These are phyloP conservation scores for Phytophthora tentaculata DNA, from an alignment of 352 stramenopile genomes.

Conservation along the genomic window DNA sequence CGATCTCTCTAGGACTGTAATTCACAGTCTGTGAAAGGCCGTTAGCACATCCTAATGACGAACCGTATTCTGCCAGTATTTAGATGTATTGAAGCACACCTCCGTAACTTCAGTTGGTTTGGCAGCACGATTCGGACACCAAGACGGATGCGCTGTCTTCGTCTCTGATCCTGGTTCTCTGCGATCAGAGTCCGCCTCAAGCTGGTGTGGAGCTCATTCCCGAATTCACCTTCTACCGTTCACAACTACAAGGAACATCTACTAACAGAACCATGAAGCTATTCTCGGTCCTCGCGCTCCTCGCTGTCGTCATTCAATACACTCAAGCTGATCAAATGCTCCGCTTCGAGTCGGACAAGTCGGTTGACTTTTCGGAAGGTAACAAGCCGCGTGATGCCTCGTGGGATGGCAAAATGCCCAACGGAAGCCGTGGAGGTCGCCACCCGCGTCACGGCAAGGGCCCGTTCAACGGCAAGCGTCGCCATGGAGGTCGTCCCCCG, in stretches of 20 bases:
- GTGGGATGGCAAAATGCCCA: slow-evolving; percentile 13
- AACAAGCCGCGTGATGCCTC: slow-evolving; percentile 19
- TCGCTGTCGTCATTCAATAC: slow-evolving; percentile 23
- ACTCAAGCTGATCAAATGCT: slow-evolving; percentile 29
- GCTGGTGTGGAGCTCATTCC: slow-evolving; percentile 25
- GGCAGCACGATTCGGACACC: slow-evolving; percentile 11
- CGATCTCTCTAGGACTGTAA: too few species aligned
- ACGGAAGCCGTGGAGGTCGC: neutral
- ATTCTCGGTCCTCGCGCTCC: slow-evolving; percentile 25
- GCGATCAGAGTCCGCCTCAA: neutral
- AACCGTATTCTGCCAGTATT: slow-evolving; percentile 3
- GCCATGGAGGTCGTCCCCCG: neutral
- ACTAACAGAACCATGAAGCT: slow-evolving; percentile 31
- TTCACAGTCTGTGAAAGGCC: too few species aligned
- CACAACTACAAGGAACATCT: slow-evolving; percentile 11
- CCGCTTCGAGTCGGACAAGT: slow-evolving; percentile 18
- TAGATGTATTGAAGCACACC: neutral
- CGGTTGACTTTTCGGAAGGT: slow-evolving; percentile 18
- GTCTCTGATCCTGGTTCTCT: neutral
- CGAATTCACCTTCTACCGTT: slow-evolving; percentile 19
- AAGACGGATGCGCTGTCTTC: slow-evolving; percentile 2
- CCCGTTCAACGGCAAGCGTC: neutral
- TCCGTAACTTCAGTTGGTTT: slow-evolving; percentile 16
- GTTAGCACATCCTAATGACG: slow-evolving; percentile 6
- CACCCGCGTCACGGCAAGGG: neutral